Conservation (phyloP, 768 basidiomycete genomes). For the Pleurotus cornucopiae region DNA sequence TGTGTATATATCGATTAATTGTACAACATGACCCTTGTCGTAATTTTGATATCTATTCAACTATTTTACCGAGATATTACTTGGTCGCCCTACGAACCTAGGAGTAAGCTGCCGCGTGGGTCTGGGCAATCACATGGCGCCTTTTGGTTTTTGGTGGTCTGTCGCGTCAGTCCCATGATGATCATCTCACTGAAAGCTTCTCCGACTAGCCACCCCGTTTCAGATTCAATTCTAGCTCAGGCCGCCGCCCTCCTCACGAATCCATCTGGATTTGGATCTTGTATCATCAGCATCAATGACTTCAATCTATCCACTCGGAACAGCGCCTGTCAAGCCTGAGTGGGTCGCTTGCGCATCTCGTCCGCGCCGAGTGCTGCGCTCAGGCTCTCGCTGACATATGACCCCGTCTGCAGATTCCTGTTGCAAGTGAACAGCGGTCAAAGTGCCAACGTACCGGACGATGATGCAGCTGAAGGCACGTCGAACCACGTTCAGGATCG, state of each 20-base stretch:
- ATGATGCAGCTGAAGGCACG: slow-evolving; percentile 63
- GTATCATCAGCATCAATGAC: slow-evolving; percentile 1
- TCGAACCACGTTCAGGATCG: slow-evolving; percentile 30
- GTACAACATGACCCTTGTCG: slow-evolving; percentile 2
- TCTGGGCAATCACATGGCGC: no score
- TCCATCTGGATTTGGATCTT: not conserved
- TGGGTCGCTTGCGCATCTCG: slow-evolving; percentile 18
- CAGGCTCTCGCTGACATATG: not conserved
- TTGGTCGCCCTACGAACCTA: no score
- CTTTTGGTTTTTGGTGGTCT: no score
- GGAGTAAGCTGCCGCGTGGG: no score
- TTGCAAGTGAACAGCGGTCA: slow-evolving; percentile 22
- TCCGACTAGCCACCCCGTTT: no score
- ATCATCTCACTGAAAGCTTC: no score
- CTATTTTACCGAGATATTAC: no score
- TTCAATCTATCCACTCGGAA: slow-evolving; percentile 30
- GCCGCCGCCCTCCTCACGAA: no score
- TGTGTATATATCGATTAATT: not conserved
- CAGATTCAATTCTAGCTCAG: no score
- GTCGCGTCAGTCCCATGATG: no score
- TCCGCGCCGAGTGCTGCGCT: no score
- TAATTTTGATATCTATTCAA: not conserved
- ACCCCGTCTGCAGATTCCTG: slow-evolving; percentile 30
- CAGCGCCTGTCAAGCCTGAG: slow-evolving; percentile 53
- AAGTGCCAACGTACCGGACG: slow-evolving; percentile 31